Percentiles rank a stretch among this genome's conserved stretches.
Evolutionary conservation across 176 grass and related monocot species (phyloP).

Genomic region (Tillandsia leiboldiana): DNA sequence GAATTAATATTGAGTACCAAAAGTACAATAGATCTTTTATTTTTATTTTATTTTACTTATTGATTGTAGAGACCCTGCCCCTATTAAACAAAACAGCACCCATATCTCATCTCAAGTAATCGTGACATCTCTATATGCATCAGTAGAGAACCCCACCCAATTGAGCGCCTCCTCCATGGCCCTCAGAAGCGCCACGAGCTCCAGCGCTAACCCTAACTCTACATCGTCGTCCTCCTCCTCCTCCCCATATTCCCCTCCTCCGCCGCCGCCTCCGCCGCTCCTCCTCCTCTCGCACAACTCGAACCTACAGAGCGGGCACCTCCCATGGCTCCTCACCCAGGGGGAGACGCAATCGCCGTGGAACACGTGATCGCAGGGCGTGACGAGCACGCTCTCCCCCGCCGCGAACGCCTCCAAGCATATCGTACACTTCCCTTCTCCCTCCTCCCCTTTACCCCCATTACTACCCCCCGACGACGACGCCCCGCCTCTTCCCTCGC

Average conservation of each 20-base stretch:
- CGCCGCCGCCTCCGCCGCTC: not conserved
- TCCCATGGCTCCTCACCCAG: conserved; percentile 52
- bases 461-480: conserved; percentile 12
- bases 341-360: conserved; percentile 47
- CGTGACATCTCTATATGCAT: not conserved
- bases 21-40: no score
- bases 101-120: no score
- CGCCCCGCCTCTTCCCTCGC: conserved; percentile 9
- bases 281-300: conserved; percentile 26
- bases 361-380: conserved; percentile 70
- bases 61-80: no score
- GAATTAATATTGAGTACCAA: no score
- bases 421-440: conserved; percentile 3
- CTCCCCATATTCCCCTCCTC: not conserved
- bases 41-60: no score
- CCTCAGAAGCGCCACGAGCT: conserved; percentile 35
- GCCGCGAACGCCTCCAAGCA: conserved; percentile 33
- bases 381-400: conserved; percentile 28
- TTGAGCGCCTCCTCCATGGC: conserved; percentile 67
- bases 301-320: conserved; percentile 41
- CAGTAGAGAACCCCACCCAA: conserved; percentile 23
- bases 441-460: conserved; percentile 6
- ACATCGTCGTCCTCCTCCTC: not conserved
- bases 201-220: not conserved
- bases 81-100: no score